These are phyloP conservation scores for Spirogloea muscicola DNA, from an alignment of 139 green algal species.

Conservation along the genomic window DNA sequence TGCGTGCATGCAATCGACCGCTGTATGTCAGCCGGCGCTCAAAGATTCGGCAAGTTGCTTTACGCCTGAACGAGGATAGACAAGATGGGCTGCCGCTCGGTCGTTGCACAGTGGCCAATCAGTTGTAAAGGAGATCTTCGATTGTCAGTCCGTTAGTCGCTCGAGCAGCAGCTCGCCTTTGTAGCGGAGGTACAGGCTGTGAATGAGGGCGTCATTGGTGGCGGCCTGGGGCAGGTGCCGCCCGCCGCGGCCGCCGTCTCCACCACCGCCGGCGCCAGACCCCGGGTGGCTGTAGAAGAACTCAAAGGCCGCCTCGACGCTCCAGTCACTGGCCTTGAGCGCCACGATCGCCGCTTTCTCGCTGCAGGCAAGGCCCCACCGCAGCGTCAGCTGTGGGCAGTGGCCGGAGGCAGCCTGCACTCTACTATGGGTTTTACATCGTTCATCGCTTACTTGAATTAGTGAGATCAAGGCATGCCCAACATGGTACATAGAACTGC, in stretches of 20 bases:
- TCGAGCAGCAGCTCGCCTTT: constrained; percentile 40
- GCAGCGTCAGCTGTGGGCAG: too few relatives aligned
- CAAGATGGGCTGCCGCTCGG: not conserved
- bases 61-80: not conserved
- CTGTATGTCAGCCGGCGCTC: not conserved
- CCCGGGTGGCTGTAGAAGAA: constrained; percentile 40
- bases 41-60: not conserved
- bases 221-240: not conserved
- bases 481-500: too few relatives aligned
- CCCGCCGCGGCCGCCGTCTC: not conserved
- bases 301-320: constrained; percentile 53
- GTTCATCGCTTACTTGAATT: too few relatives aligned
- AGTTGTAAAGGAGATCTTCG: not conserved
- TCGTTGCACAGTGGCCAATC: too few relatives aligned
- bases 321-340: constrained; percentile 47
- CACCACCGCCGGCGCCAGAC: too few relatives aligned
- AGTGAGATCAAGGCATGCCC: too few relatives aligned
- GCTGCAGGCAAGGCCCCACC: too few relatives aligned
- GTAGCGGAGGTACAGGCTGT: constrained; percentile 48
- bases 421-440: too few relatives aligned
- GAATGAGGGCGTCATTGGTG: too few relatives aligned
- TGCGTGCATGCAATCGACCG: constrained; percentile 6
- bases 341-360: constrained; percentile 43
- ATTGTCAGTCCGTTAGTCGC: not conserved
- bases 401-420: too few relatives aligned